Conservation (phyloP, 106 monocot genomes). For the Apostasia shenzhenica region DNA sequence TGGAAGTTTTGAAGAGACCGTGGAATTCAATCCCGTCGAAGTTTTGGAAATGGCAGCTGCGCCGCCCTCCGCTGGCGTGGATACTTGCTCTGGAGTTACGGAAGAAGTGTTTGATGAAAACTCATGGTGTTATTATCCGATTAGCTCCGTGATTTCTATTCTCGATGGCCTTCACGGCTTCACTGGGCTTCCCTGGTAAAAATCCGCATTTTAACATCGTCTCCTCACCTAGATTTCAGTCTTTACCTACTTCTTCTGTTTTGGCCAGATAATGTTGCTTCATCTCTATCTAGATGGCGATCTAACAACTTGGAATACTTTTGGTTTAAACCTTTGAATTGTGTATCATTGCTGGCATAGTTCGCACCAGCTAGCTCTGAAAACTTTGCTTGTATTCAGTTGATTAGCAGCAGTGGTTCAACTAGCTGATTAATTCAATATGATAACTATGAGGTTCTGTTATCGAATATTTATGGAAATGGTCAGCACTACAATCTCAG, state of each 20-base stretch:
- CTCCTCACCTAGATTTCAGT: too few species aligned
- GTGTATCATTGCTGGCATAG: background rate
- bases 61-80: slow-evolving; percentile 4
- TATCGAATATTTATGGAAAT: too few species aligned
- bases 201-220: background rate
- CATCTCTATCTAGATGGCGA: background rate
- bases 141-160: slow-evolving; percentile 22
- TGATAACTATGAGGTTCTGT: too few species aligned
- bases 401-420: too few species aligned
- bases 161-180: slow-evolving; percentile 64
- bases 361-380: background rate
- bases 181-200: slow-evolving; percentile 77
- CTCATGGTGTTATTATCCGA: slow-evolving; percentile 29
- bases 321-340: background rate
- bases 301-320: background rate
- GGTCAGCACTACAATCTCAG: too few species aligned
- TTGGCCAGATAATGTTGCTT: background rate
- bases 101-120: slow-evolving; percentile 17
- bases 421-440: too few species aligned
- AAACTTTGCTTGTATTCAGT: too few species aligned
- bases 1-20: background rate
- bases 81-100: slow-evolving; percentile 2
- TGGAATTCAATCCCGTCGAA: slow-evolving; percentile 5
- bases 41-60: slow-evolving; percentile 9
- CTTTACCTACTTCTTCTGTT: background rate